Conservation (phyloP, 768 basidiomycete species). For the Hygrocybe punicea region DNA sequence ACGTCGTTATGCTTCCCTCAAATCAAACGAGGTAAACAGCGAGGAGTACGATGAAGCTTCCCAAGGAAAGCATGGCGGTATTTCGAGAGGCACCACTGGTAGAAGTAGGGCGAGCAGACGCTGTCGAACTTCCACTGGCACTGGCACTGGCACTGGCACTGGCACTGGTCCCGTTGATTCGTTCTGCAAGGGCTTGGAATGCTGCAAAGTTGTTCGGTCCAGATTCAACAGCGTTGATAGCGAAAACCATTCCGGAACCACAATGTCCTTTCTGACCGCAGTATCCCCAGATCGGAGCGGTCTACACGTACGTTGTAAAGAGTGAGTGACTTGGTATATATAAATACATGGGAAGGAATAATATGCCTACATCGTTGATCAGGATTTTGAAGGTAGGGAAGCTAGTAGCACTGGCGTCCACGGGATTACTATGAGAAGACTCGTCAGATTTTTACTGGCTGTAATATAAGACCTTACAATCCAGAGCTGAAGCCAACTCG, state of each 20-base stretch:
- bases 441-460: no score
- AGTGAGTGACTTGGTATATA: neutral
- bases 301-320: slow-evolving; percentile 7
- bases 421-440: slow-evolving; percentile 28
- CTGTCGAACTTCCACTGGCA: neutral
- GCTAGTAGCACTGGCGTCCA: slow-evolving; percentile 27
- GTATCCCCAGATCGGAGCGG: slow-evolving; percentile 40
- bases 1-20: no score
- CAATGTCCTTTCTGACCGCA: slow-evolving; percentile 45
- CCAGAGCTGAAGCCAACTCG: slow-evolving; percentile 29
- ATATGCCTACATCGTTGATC: slow-evolving; percentile 37
- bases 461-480: slow-evolving; percentile 15
- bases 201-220: slow-evolving; percentile 51
- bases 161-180: slow-evolving; percentile 9
- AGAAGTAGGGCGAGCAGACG: neutral
- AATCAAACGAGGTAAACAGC: no score
- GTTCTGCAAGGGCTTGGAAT: slow-evolving; percentile 40
- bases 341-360: neutral
- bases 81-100: neutral
- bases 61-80: no score
- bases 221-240: slow-evolving; percentile 39
- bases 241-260: slow-evolving; percentile 48
- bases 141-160: neutral
- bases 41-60: no score
- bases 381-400: slow-evolving; percentile 43